Percentiles rank a stretch among this genome's conserved stretches.
Conservation (phyloP, 371 early-diverging fungal species). For the Rhizopus delemar region DNA sequence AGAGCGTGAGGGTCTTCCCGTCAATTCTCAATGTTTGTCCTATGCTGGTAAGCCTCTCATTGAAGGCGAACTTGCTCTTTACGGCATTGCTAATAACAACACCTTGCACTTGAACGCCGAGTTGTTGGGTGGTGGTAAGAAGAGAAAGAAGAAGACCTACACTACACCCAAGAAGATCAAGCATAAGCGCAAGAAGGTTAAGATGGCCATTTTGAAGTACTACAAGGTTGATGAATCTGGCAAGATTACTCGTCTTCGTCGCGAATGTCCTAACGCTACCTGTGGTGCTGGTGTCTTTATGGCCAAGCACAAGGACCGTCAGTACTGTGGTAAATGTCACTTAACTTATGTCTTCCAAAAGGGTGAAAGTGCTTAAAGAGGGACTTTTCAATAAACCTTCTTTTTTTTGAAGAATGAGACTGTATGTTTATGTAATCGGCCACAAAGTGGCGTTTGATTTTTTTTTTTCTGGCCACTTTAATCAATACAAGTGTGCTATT, state of each 20-base stretch:
- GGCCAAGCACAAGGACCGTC: constrained; percentile 95
- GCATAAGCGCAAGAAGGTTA: constrained; percentile 97
- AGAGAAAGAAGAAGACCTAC: constrained; percentile 98
- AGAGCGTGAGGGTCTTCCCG: constrained; percentile 91
- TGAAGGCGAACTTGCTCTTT: constrained; percentile 71
- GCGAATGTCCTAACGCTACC: constrained; percentile 89
- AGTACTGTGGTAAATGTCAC: constrained; percentile 83
- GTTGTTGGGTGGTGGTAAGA: constrained; percentile 90
- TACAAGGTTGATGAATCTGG: constrained; percentile 95
- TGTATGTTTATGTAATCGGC: no score
- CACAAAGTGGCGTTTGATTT: constrained; percentile 30
- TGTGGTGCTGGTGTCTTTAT: constrained; percentile 99
- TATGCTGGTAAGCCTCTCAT: constrained; percentile 93
- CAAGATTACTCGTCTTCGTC: constrained; percentile 95
- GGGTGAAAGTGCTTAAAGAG: constrained; percentile 25
- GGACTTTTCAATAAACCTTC: background rate
- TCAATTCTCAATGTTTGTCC: constrained; percentile 90
- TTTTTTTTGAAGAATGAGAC: background rate
- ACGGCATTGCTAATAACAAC: constrained; percentile 87
- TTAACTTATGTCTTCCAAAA: constrained; percentile 58
- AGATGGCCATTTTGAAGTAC: constrained; percentile 94
- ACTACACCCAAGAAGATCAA: constrained; percentile 99
- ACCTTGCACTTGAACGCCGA: constrained; percentile 79
- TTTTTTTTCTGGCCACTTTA: constrained; percentile 45
- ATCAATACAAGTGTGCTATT: constrained; percentile 11